phyloP scores from a whole-genome alignment of 495 filamentous ascomycete species.

The Viridothelium virens region DNA sequence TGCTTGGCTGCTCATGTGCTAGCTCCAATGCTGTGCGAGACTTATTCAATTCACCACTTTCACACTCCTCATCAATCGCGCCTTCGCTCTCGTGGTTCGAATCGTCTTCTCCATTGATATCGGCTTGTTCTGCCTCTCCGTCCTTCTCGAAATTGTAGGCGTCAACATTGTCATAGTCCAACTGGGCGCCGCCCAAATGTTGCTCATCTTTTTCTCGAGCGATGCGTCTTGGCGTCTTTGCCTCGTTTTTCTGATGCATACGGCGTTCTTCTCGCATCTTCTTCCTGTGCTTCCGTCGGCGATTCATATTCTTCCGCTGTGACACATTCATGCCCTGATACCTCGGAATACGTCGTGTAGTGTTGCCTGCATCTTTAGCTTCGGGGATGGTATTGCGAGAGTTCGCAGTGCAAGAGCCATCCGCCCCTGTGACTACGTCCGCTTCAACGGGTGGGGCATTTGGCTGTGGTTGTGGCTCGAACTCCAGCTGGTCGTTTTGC shows the following conservation, averaged over 20 bases:
- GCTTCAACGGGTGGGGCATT: background rate
- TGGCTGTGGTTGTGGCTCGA: background rate
- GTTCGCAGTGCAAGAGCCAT: background rate
- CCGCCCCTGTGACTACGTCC: background rate
- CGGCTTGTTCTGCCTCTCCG: background rate
- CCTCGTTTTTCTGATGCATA: background rate
- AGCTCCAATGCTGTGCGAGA: background rate
- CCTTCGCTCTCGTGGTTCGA: background rate
- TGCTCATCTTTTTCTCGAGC: constrained; percentile 9
- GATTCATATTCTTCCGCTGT: background rate
- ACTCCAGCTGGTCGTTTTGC: background rate
- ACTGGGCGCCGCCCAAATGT: background rate
- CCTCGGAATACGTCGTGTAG: background rate
- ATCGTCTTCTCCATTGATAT: background rate
- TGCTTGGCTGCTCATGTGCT: background rate
- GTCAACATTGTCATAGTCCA: background rate
- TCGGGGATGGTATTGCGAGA: background rate
- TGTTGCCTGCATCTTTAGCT: background rate
- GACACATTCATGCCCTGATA: background rate
- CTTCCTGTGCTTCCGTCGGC: background rate
- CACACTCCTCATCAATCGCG: background rate
- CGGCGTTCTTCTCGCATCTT: background rate
- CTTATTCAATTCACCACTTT: background rate
- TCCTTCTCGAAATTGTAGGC: background rate
- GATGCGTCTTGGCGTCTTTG: background rate